Percentiles rank a stretch among this genome's conserved stretches.
Conservation (phyloP, 352 stramenopile species). For the Hyaloperonospora brassicae region DNA sequence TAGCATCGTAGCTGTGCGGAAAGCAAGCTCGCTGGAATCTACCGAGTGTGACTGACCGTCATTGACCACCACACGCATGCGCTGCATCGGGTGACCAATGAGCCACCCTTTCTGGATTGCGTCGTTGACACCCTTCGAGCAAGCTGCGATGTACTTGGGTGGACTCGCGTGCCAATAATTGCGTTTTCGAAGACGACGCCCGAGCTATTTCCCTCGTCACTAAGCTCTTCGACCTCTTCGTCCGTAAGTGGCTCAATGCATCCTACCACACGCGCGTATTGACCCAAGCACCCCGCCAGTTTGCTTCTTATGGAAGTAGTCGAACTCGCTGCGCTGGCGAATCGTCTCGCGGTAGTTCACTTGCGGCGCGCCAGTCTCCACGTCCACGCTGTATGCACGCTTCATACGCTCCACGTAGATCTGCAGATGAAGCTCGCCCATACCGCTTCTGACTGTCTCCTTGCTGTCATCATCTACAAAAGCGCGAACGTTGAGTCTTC, state of each 20-base stretch:
- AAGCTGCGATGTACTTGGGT: conserved; percentile 96
- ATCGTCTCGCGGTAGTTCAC: conserved; percentile 99
- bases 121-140: conserved; percentile 96
- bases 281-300: conserved; percentile 93
- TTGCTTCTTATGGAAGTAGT: conserved; percentile 99
- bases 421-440: conserved; percentile 98
- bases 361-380: conserved; percentile 86
- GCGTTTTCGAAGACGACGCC: conserved; percentile 95
- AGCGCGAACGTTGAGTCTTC: conserved; percentile 98
- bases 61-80: conserved; percentile 80
- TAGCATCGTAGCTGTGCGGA: conserved; percentile 92
- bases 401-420: conserved; percentile 99
- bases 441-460: conserved; percentile 98
- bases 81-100: conserved; percentile 92
- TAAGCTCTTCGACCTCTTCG: conserved; percentile 51
- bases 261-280: conserved; percentile 95
- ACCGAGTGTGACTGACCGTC: conserved; percentile 94
- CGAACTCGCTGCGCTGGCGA: conserved; percentile 89
- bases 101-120: conserved; percentile 93
- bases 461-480: conserved; percentile 95
- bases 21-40: conserved; percentile 98
- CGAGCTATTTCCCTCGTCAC: conserved; percentile 22
- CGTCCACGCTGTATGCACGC: conserved; percentile 95
- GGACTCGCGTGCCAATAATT: conserved; percentile 97
- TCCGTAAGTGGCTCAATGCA: conserved; percentile 95